Conservation (phyloP, 2,329 filamentous ascomycete species). For the Neoascochyta sp. region DNA sequence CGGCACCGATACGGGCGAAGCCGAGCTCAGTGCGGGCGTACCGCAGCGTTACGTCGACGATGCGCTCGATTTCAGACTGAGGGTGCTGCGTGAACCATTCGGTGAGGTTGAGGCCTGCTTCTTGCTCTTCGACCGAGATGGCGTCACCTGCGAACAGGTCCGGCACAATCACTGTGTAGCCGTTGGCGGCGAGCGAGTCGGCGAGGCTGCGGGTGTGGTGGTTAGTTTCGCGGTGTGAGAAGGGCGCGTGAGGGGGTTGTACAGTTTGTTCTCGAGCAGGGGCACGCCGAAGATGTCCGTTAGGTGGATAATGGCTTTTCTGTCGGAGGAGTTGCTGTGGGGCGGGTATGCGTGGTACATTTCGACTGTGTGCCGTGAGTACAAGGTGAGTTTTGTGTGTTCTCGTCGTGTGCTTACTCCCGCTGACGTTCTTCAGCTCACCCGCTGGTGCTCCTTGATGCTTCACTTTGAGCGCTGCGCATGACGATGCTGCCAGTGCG, state of each 20-base stretch:
- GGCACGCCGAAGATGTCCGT: conserved; percentile 36
- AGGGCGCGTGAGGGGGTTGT: too few relatives aligned
- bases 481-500: conserved; percentile 7
- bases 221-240: too few relatives aligned
- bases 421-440: conserved; percentile 20
- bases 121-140: conserved; percentile 34
- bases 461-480: conserved; percentile 8
- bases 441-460: conserved; percentile 15
- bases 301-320: conserved; percentile 35
- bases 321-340: conserved; percentile 10
- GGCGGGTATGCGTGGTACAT: conserved; percentile 21
- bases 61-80: conserved; percentile 44
- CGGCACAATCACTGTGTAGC: conserved; percentile 34
- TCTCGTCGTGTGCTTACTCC: conserved; percentile 13
- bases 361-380: conserved; percentile 10
- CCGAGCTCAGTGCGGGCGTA: conserved; percentile 55
- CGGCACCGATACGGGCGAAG: conserved; percentile 57
- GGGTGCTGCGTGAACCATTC: conserved; percentile 47
- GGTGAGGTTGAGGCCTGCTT: conserved; percentile 65
- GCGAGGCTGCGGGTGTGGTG: conserved; percentile 19
- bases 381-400: too few relatives aligned
- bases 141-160: conserved; percentile 37
- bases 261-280: conserved; percentile 33
- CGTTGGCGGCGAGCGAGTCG: conserved; percentile 32
- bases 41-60: conserved; percentile 52